Base-by-base conservation (phyloP, 257 asterid species). In the Salvia rosmarinus region DNA sequence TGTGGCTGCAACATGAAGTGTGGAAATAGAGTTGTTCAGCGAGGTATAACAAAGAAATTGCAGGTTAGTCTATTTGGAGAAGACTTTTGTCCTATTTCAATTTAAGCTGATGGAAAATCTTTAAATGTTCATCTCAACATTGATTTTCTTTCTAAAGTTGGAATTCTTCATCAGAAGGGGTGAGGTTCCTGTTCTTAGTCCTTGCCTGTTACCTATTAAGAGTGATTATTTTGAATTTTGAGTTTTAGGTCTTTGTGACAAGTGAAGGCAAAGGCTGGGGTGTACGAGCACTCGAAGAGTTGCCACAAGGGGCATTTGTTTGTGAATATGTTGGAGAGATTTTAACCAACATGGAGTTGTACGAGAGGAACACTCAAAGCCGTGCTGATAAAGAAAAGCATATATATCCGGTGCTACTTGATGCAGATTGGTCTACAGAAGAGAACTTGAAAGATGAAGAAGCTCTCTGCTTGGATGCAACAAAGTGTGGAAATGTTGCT, bases 251-350 rank as follows among this genome's bases (percentile, higher is more conserved):
- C 49, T 92, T 86, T 80, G 28, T 74, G 68, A 81, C 96, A 3
- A 63, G 65, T 4, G 80, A 73, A 46, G 91, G 85, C 42, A 92
- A 92, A 81, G 96, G 96, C 12, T 89, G 98, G 98, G 98, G 96
- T 52, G 59, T 92, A 11, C 81, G 95, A 61, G 55, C 92, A 1
- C 92, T 92, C 21, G 98, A 92, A 80, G 87, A 83, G 55, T 66
- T 89, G 67, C 93, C 94, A 43, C 60, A 80, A 68, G 96, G 96
- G 57, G 83, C 96, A 3, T 91, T 91, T 75, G 74, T 91, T 28
- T 91, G 96, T 80, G 86, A 85, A 59, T 81, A 87, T 65, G 86
- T 79, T 6, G 95, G 96, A 4, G 95, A 85, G 32, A 82, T 90
- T 19, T 69, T 90, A 72, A 90, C 96, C 13, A 90, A 87, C 82